Base-by-base conservation (phyloP, 192 early-diverging fungal species). In the Diversispora epigaea region DNA sequence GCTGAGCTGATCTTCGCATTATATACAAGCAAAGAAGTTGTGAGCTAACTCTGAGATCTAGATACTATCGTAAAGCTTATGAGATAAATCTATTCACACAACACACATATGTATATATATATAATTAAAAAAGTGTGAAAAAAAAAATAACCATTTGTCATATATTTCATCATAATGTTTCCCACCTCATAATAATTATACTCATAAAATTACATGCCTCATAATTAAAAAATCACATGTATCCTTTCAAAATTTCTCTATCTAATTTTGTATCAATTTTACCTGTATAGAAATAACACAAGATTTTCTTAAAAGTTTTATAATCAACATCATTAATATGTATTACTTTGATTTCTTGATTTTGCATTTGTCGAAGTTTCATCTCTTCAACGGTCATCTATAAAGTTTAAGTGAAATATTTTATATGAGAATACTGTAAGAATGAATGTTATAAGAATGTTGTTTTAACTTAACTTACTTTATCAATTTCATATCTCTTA, bases 211-310 rank as follows among this genome's bases (percentile, higher is more conserved):
- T 32, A 32, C 25, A 32, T 32, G 25, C 25, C 25, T 32, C 25
- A 2, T 32, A 32, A 32, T 32, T 32, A 32, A 32, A 32, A 32
- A 32, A 32, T 54, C 10, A 54, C 50, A 54, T 54, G n/a, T 54
- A 54, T 54, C 50, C 61, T 22, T 63, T 63, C 25, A 63, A 63
- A 15, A 63, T 22, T 5, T 63, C 61, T 21, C n/a, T 22, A 10
- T 43, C 41, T 25, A 63, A 32, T 43, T 63, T 63, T 8, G 25
- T 5, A 14, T 63, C 32, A 63, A 63, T 32, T 54, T 63, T 63
- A 15, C 61, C 61, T 12, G 61, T 63, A 25, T 63, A 63, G 11
- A 63, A 43, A 10, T 63, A 63, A 32, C 32, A 63, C 12, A 63
- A 43, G 15, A 63, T 63, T 63, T 14, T n/a, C 32, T 63, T 63